These are phyloP conservation scores for Chaetoceros muelleri DNA, from an alignment of 108 stramenopile genomes.

Conservation along the genomic window DNA sequence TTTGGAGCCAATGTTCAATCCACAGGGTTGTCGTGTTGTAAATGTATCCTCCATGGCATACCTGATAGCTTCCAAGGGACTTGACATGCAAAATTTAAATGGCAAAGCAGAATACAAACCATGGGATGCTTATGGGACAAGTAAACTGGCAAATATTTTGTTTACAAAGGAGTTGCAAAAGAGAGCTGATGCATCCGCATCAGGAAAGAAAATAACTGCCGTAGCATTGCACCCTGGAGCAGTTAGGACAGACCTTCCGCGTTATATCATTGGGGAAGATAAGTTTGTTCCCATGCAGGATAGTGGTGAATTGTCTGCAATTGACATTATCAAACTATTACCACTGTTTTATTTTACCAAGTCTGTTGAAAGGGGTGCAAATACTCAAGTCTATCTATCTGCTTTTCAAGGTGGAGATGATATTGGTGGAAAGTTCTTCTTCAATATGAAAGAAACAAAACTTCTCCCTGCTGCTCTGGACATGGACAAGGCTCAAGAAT, in stretches of 20 bases:
- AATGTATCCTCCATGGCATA: slow-evolving; percentile 62
- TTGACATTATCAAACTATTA: slow-evolving; percentile 22
- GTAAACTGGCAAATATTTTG: slow-evolving; percentile 74
- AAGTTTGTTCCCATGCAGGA: slow-evolving; percentile 37
- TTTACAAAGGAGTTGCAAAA: slow-evolving; percentile 69
- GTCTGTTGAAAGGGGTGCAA: slow-evolving; percentile 45
- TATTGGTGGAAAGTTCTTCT: slow-evolving; percentile 32
- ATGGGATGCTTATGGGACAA: slow-evolving; percentile 57
- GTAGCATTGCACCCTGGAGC: slow-evolving; percentile 57
- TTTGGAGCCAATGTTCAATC: slow-evolving; percentile 37
- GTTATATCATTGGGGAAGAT: slow-evolving; percentile 49
- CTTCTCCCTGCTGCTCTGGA: slow-evolving; percentile 29
- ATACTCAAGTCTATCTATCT: slow-evolving; percentile 58
- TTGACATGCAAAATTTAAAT: slow-evolving; percentile 54
- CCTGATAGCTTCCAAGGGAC: slow-evolving; percentile 28
- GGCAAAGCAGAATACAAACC: slow-evolving; percentile 48
- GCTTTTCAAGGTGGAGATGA: slow-evolving; percentile 16
- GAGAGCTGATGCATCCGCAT: slow-evolving; percentile 28
- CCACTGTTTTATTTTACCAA: slow-evolving; percentile 23
- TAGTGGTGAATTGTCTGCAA: slow-evolving; percentile 6
- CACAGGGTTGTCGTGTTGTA: slow-evolving; percentile 37
- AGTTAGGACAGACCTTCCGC: slow-evolving; percentile 50
- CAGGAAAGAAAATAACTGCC: slow-evolving; percentile 37
- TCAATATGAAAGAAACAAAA: slow-evolving; percentile 30
- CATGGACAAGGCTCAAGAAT: slow-evolving; percentile 27